Percentiles rank a stretch among this genome's conserved stretches.
phyloP scores from a whole-genome alignment of 2,329 filamentous ascomycete genomes.

The Neofusicoccum ribis region DNA sequence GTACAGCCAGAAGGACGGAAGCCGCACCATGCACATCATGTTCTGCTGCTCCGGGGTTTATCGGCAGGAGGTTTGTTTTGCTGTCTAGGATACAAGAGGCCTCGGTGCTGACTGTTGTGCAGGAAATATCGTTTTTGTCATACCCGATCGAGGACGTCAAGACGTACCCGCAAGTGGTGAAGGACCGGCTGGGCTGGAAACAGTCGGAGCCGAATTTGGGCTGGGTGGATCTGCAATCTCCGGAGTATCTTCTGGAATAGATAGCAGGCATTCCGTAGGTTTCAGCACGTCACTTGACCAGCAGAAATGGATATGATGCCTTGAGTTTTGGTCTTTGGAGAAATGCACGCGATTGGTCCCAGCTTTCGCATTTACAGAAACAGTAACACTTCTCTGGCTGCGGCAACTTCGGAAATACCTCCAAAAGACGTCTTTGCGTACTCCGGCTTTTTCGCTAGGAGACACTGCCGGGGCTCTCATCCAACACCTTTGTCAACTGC shows the following conservation, averaged over 20 bases:
- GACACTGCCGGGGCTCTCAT: too few relatives aligned
- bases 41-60: slow-evolving; percentile 43
- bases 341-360: too few relatives aligned
- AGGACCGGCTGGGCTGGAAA: slow-evolving; percentile 42
- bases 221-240: slow-evolving; percentile 43
- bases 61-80: slow-evolving; percentile 33
- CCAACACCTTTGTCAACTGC: too few relatives aligned
- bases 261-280: neutral
- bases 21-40: slow-evolving; percentile 41
- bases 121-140: slow-evolving; percentile 38
- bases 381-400: too few relatives aligned
- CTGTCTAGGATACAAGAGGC: neutral
- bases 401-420: too few relatives aligned
- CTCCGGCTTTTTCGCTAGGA: too few relatives aligned
- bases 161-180: slow-evolving; percentile 39
- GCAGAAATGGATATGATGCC: neutral
- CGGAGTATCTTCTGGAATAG: slow-evolving; percentile 31
- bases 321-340: too few relatives aligned
- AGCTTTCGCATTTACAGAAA: too few relatives aligned
- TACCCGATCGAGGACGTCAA: slow-evolving; percentile 43
- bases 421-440: too few relatives aligned
- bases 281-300: too few relatives aligned
- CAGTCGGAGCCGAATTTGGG: slow-evolving; percentile 44
- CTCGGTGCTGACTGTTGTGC: neutral
- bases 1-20: slow-evolving; percentile 31